These are phyloP conservation scores for Ophiostoma australiae DNA, from an alignment of 2,329 filamentous ascomycete species.

Conservation along the genomic window DNA sequence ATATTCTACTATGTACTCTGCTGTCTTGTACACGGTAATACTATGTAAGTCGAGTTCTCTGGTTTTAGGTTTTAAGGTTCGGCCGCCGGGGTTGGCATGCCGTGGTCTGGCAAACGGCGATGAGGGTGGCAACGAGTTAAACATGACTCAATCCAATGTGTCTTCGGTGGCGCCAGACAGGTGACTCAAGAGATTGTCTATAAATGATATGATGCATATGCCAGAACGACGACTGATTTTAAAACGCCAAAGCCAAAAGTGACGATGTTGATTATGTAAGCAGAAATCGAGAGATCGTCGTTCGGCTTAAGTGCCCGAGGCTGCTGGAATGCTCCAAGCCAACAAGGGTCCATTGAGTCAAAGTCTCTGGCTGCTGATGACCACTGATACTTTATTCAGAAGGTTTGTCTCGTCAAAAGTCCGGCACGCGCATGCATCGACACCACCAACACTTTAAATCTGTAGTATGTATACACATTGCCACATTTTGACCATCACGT, in stretches of 20 bases:
- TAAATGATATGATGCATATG: too few species aligned
- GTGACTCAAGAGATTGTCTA: not conserved
- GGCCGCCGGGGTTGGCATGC: not conserved
- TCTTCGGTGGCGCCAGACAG: not conserved
- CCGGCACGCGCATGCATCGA: not conserved
- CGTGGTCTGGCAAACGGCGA: not conserved
- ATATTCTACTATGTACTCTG: not conserved
- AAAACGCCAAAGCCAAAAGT: too few species aligned
- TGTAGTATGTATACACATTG: too few species aligned
- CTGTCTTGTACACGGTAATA: too few species aligned
- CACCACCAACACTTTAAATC: not conserved
- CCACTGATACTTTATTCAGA: too few species aligned
- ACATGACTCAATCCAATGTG: not conserved
- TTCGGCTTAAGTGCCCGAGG: too few species aligned
- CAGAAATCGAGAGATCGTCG: too few species aligned
- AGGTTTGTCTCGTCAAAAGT: not conserved
- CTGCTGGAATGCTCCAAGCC: too few species aligned
- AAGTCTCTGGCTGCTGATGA: not conserved
- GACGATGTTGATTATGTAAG: too few species aligned
- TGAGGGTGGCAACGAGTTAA: not conserved
- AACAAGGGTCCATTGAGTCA: not conserved
- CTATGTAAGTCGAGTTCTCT: too few species aligned
- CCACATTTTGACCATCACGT: not conserved
- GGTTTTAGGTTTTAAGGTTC: constrained; percentile 10
- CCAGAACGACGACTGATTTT: too few species aligned